Conservation (phyloP, 2,329 filamentous ascomycete genomes). For the Botrytis galanthina region DNA sequence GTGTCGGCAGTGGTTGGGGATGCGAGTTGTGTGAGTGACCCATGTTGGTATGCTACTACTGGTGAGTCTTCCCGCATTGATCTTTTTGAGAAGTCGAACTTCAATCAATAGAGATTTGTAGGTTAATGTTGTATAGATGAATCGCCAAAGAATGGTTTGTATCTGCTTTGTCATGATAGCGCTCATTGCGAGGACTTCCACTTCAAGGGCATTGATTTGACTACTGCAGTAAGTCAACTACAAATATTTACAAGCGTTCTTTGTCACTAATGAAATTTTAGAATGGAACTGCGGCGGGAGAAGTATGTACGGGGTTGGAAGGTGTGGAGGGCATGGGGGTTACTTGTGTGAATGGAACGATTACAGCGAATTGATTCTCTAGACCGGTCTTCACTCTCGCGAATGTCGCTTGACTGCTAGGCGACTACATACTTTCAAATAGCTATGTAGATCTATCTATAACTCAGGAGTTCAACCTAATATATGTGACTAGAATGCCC, state of each 20-base stretch:
- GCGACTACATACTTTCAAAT: background rate
- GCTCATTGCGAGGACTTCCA: slow-evolving; percentile 17
- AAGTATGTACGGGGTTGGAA: slow-evolving; percentile 3
- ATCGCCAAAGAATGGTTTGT: slow-evolving; percentile 11
- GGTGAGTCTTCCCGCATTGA: background rate
- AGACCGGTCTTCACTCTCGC: background rate
- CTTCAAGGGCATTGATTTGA: background rate
- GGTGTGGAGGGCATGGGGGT: slow-evolving; percentile 9
- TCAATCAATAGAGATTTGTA: background rate
- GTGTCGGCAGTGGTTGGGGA: slow-evolving; percentile 3
- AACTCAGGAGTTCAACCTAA: background rate
- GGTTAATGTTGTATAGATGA: background rate
- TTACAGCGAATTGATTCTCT: background rate
- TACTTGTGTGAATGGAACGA: slow-evolving; percentile 9
- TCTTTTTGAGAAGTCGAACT: background rate
- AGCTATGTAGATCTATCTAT: background rate
- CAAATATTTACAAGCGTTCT: too few species aligned
- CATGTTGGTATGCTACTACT: slow-evolving; percentile 14
- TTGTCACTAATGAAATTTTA: background rate
- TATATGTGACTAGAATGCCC: background rate
- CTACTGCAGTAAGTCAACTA: slow-evolving; percentile 1
- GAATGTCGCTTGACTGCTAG: background rate
- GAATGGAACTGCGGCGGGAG: background rate
- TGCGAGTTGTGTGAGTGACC: slow-evolving; percentile 2
- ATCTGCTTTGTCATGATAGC: slow-evolving; percentile 8